A percentile compares a stretch with the other conserved stretches of the same genome.
Evolutionary conservation across 2,329 filamentous ascomycete species (phyloP).

Genomic region (Aspergillus fumigatus): DNA sequence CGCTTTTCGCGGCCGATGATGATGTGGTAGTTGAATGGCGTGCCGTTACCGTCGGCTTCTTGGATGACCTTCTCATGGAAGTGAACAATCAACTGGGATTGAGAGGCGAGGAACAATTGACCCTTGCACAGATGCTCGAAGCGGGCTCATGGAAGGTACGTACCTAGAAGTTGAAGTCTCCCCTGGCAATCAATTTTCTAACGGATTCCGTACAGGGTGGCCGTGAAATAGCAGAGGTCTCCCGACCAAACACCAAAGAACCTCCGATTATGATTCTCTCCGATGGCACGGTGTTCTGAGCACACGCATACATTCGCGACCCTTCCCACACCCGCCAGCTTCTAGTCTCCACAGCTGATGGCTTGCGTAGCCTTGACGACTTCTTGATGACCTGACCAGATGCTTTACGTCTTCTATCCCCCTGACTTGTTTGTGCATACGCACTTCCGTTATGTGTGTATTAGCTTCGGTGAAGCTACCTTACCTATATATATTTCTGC

Average conservation of each 20-base stretch:
- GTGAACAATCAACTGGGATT: slow-evolving; percentile 67
- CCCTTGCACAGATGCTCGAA: slow-evolving; percentile 82
- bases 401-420: slow-evolving; percentile 13
- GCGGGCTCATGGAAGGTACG: slow-evolving; percentile 96
- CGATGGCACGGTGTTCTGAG: slow-evolving; percentile 90
- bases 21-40: slow-evolving; percentile 79
- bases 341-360: slow-evolving; percentile 6
- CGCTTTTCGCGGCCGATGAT: slow-evolving; percentile 67
- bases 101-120: slow-evolving; percentile 65
- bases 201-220: slow-evolving; percentile 61
- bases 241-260: slow-evolving; percentile 91
- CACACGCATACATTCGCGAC: slow-evolving; percentile 12
- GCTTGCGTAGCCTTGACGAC: slow-evolving; percentile 27
- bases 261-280: slow-evolving; percentile 94
- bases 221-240: slow-evolving; percentile 91
- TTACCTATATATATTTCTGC: slow-evolving; percentile 6
- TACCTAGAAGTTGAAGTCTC: neutral
- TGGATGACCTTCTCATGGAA: slow-evolving; percentile 65
- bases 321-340: slow-evolving; percentile 19
- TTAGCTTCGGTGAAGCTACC: neutral
- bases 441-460: neutral
- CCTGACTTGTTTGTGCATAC: neutral
- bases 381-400: slow-evolving; percentile 30
- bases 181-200: slow-evolving; percentile 14
- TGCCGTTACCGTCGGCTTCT: slow-evolving; percentile 67